Conservation (phyloP, 148 eudicot genomes). For the Silene conica region DNA sequence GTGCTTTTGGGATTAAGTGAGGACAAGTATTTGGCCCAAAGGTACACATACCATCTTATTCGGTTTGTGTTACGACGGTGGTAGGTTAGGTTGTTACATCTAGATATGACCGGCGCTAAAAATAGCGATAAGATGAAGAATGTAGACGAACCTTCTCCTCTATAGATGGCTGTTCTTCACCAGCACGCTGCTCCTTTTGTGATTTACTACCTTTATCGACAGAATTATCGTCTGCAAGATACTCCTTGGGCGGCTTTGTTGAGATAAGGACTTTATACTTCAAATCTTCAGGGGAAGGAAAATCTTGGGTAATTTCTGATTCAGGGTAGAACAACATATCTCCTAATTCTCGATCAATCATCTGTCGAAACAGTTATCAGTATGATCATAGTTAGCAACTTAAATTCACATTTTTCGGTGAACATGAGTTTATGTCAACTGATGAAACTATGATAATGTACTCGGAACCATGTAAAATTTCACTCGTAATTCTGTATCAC, state of each 20-base stretch:
- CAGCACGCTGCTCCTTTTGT: slow-evolving; percentile 18
- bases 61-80: too few relatives aligned
- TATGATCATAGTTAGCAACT: not conserved
- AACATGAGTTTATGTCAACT: too few relatives aligned
- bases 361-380: slow-evolving; percentile 26
- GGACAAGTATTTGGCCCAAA: too few relatives aligned
- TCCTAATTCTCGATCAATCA: slow-evolving; percentile 43
- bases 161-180: not conserved
- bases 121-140: not conserved
- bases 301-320: slow-evolving; percentile 35
- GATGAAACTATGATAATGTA: too few relatives aligned
- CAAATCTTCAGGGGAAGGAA: slow-evolving; percentile 65
- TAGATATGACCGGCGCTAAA: not conserved
- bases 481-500: not conserved
- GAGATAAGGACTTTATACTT: slow-evolving; percentile 47
- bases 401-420: not conserved
- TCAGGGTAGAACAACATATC: slow-evolving; percentile 42
- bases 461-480: too few relatives aligned
- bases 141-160: slow-evolving; percentile 12
- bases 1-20: too few relatives aligned
- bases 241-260: slow-evolving; percentile 72
- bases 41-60: too few relatives aligned
- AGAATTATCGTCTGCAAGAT: slow-evolving; percentile 30
- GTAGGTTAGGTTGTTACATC: too few relatives aligned
- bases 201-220: slow-evolving; percentile 18